These are phyloP conservation scores for Purpureocillium takamizusanense DNA, from an alignment of 2,329 filamentous ascomycete species.

Conservation along the genomic window DNA sequence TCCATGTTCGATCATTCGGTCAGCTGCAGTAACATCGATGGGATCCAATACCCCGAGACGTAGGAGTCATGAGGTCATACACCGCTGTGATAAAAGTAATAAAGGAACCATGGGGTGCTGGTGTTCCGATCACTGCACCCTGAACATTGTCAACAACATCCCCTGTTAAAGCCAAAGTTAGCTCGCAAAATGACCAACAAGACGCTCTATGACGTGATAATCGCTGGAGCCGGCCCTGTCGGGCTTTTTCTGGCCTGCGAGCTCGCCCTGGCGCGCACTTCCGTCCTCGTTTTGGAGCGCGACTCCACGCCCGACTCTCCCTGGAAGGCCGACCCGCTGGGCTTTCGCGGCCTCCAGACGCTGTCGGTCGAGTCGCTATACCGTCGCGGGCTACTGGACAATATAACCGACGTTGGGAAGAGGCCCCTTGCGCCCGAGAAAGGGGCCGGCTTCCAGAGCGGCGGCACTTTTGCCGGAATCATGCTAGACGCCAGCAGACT, in stretches of 20 bases:
- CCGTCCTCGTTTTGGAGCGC: conserved; percentile 27
- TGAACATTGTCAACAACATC: no score
- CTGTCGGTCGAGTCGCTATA: conserved; percentile 24
- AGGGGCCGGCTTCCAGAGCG: conserved; percentile 16
- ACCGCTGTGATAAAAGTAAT: no score
- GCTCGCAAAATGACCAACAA: no score
- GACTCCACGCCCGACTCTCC: conserved; percentile 3
- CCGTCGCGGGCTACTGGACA: conserved; percentile 26
- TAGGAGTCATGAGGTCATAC: no score
- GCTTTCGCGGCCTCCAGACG: conserved; percentile 22
- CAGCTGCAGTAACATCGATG: no score
- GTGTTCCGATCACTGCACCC: no score
- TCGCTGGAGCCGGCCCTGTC: conserved; percentile 24
- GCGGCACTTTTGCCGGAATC: conserved; percentile 23
- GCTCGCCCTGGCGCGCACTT: conserved; percentile 18
- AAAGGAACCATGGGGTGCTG: no score
- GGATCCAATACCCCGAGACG: no score
- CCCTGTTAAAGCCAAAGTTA: no score
- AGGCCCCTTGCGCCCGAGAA: conserved; percentile 1
- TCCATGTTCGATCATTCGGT: no score
- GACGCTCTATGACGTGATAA: conserved; percentile 21
- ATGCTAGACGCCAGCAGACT: conserved; percentile 15
- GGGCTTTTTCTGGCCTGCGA: conserved; percentile 27
- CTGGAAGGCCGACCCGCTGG: conserved; percentile 19
- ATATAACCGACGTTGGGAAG: conserved; percentile 11